phyloP scores from a whole-genome alignment of 495 filamentous ascomycete species.

The Apodospora peruviana region DNA sequence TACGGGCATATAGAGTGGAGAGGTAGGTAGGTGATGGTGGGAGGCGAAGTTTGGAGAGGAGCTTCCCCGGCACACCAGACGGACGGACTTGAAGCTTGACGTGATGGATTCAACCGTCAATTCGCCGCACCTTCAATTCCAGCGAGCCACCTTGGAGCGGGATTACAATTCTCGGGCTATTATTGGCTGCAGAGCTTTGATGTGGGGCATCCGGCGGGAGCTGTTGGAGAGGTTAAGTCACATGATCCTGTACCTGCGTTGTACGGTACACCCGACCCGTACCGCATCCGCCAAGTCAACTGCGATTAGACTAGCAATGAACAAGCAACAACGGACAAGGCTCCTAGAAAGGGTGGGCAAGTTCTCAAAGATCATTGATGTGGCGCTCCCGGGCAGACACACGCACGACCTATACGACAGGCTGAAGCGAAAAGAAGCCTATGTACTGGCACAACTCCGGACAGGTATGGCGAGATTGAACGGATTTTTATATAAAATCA shows the following conservation, averaged over 20 bases:
- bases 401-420: too few relatives aligned
- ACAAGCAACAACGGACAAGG: too few relatives aligned
- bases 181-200: conserved; percentile 14
- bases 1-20: conserved; percentile 11
- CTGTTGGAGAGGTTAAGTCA: conserved; percentile 9
- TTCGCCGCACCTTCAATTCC: conserved; percentile 10
- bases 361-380: not conserved
- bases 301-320: too few relatives aligned
- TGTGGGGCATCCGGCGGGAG: conserved; percentile 1
- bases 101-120: conserved; percentile 22
- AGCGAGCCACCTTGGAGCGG: conserved; percentile 9
- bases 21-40: conserved; percentile 9
- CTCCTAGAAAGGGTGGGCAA: not conserved
- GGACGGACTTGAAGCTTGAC: conserved; percentile 22
- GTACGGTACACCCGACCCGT: too few relatives aligned
- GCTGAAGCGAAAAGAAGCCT: too few relatives aligned
- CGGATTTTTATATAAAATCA: too few relatives aligned
- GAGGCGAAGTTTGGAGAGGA: conserved; percentile 18
- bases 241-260: conserved; percentile 8
- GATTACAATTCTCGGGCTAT: conserved; percentile 28
- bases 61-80: conserved; percentile 15
- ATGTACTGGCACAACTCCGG: too few relatives aligned
- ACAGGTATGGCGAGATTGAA: too few relatives aligned
- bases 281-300: too few relatives aligned
- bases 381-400: too few relatives aligned